A percentile compares a stretch with the other conserved stretches of the same genome.
Evolutionary conservation across 2,329 filamentous ascomycete species (phyloP).

Genomic region (Blastomyces percursus): DNA sequence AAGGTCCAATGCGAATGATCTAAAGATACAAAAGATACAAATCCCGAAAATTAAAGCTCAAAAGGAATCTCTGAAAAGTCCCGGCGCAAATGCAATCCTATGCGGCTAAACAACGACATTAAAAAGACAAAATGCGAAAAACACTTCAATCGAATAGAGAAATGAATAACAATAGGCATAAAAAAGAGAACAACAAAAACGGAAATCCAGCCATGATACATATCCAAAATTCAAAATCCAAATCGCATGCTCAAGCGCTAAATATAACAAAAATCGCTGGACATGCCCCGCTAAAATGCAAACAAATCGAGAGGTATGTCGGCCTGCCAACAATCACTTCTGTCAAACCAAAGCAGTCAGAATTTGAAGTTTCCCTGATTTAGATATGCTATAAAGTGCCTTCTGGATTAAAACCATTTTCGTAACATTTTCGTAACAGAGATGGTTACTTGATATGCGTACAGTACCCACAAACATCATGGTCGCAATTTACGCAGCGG

Average conservation of each 20-base stretch:
- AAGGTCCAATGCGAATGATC: background rate
- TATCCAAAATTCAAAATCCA: conserved; percentile 1
- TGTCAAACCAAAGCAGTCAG: background rate
- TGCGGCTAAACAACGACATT: background rate
- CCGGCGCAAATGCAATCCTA: background rate
- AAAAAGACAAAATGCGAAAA: background rate
- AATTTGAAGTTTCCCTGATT: background rate
- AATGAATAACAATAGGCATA: background rate
- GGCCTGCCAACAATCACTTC: background rate
- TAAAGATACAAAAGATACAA: background rate
- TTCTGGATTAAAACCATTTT: background rate
- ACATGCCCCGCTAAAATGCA: background rate
- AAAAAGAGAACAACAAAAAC: background rate
- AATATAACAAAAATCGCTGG: background rate
- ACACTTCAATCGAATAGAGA: background rate
- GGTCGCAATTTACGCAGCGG: conserved; percentile 25
- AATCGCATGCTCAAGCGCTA: conserved; percentile 1
- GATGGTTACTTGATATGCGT: conserved; percentile 19
- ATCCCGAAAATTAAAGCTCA: background rate
- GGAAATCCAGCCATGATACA: background rate
- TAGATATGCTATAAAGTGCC: background rate
- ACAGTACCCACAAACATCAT: conserved; percentile 24
- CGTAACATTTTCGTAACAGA: background rate
- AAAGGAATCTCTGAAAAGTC: background rate
- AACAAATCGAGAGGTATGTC: background rate